Conservation (phyloP, 2,329 filamentous ascomycete genomes). For the Neofusicoccum sp. region DNA sequence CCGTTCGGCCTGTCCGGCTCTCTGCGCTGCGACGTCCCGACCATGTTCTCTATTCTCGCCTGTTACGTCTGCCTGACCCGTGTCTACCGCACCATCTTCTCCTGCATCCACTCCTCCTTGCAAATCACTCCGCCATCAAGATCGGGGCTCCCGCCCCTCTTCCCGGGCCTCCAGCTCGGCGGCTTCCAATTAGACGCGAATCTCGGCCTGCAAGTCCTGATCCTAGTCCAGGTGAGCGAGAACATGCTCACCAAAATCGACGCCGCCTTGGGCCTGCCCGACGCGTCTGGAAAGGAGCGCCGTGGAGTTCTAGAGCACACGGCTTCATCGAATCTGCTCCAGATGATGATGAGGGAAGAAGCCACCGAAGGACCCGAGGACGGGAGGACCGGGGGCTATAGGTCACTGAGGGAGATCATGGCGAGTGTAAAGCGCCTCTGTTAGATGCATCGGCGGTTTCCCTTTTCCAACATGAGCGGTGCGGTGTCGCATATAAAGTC, state of each 20-base stretch:
- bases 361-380: neutral
- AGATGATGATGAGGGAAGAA: neutral
- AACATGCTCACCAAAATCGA: neutral
- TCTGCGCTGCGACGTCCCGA: neutral
- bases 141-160: neutral
- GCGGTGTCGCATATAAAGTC: too few species aligned
- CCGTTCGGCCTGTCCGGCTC: neutral
- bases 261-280: neutral
- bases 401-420: neutral
- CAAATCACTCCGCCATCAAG: neutral
- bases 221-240: neutral
- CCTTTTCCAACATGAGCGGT: too few species aligned
- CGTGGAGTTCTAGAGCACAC: neutral
- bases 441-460: neutral
- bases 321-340: neutral
- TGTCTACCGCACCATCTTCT: constrained; percentile 1
- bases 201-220: neutral
- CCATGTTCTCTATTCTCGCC: neutral
- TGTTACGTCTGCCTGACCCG: neutral
- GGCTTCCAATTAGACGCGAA: neutral
- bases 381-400: neutral
- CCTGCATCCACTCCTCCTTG: neutral
- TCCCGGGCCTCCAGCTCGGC: neutral
- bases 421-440: neutral
- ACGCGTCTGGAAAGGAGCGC: neutral